Base-by-base conservation (phyloP, 768 basidiomycete species). In the Rhizopogon vinicolor region DNA sequence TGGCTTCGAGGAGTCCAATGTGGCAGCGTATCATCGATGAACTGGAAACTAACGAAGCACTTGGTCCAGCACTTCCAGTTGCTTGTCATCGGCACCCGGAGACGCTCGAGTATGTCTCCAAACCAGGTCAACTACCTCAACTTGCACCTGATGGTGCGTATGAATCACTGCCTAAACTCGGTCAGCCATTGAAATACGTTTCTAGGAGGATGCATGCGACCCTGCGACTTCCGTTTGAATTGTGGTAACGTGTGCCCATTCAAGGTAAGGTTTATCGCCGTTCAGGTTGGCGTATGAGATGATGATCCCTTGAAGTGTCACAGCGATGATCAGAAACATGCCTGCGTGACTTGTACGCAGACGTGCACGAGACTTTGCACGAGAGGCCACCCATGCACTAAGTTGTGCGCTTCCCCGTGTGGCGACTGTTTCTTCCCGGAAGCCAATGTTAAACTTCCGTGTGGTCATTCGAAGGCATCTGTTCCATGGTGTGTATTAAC, bases 241-340 rank as follows among this genome's bases (percentile, higher is more conserved):
- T 89, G 87, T 59, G 87, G 87, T 2, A 87, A 89, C 62, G 67
- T 75, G 3, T 89, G 87, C 61, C 81, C 83, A 0, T 84, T 75
- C 57, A 81, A 82, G 68, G 85, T 84, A 64, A 40, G 67, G 14
- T 52, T 1, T 9, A 10, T 39, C 9, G n/a, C 13, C 22, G 42
- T 31, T 33, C 2, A 9, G 14, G 8, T 43, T 28, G 5, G 22
- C 1, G 16, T 44, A 2, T n/a, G 10, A 5, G 3, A 28, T 31
- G 3, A 39, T 39, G 37, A 29, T 19, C 3, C 25, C 16, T 25
- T n/a, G 9, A 56, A 87, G 81, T 87, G 86, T 54, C 85, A 87
- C 56, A 74, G 78, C 0, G 86, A 85, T 46, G 80, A 84, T 54
- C 75, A 77, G 1, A 73, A 78, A 12, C 86, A 87, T 55, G 44